Base-by-base conservation (phyloP, 2,329 filamentous ascomycete species). In the Calonectria crousiana region DNA sequence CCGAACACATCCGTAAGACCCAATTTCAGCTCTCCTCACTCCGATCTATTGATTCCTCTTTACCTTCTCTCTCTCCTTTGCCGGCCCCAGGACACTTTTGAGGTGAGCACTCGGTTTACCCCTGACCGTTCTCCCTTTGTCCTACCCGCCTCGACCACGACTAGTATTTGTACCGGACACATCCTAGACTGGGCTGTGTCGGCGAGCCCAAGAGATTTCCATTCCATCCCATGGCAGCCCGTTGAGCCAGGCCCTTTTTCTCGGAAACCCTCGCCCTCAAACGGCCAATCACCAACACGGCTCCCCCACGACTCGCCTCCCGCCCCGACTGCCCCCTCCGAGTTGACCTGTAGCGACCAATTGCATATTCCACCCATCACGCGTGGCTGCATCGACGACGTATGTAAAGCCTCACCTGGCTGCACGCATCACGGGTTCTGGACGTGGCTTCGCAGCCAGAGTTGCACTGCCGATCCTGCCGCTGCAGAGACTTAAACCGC, bases 181-280 rank as follows among this genome's bases (percentile, higher is more conserved):
- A 30, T 60, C 67, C 32, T 36, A 60, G 23, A 41, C 53, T 51
- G 56, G 44, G 1, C 52, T 20, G 26, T 38, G 16, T 62, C n/a
- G 13, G 38, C 23, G 34, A 20, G 23, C 18, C 36, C 56, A 41
- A 28, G 26, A 41, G 18, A 18, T 41, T 62, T 62, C 23, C 56
- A 62, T 62, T 62, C 56, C 56, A 62, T 62, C 56, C 56, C 56
- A 62, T 62, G 56, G 41, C 56, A 62, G 23, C 41, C 51, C 67
- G 67, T 65, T 51, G 62, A 67, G 38, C 26, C 41, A 62, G 56
- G 56, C 56, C 36, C 23, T 41, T 62, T 47, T 47, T 73, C 68
- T 79, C 78, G 77, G 77, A 69, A 77, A 78, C 77, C 78, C 75
- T 62, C 71, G 71, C 77, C 74, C 78, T 75, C 66, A 26, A 67